Evolutionary conservation across 495 filamentous ascomycete species (phyloP).

Genomic region (Jackrogersella minutella): DNA sequence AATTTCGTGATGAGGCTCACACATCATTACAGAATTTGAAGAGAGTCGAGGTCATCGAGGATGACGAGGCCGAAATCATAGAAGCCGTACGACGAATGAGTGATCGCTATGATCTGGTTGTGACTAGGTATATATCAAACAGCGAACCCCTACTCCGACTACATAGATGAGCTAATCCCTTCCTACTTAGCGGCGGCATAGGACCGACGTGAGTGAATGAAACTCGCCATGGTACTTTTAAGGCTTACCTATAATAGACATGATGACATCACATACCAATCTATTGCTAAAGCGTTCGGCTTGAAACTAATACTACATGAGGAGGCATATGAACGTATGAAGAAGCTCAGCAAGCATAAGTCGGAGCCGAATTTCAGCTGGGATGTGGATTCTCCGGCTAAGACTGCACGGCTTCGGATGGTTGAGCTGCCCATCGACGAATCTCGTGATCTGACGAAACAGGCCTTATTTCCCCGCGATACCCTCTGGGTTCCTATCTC

Average conservation of each 20-base stretch:
- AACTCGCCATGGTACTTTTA: not conserved
- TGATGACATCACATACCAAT: slow-evolving; percentile 96
- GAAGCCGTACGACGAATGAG: slow-evolving; percentile 89
- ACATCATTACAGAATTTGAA: slow-evolving; percentile 67
- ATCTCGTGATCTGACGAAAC: slow-evolving; percentile 62
- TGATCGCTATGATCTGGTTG: slow-evolving; percentile 87
- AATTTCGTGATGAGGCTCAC: not conserved
- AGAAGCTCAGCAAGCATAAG: slow-evolving; percentile 73
- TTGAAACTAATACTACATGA: slow-evolving; percentile 79
- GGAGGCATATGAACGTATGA: slow-evolving; percentile 81
- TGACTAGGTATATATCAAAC: slow-evolving; percentile 65
- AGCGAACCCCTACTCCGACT: not conserved
- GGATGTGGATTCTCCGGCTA: slow-evolving; percentile 78
- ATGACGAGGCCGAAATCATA: slow-evolving; percentile 89
- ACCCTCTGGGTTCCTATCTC: slow-evolving; percentile 89
- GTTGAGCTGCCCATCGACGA: slow-evolving; percentile 81
- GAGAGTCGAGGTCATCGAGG: slow-evolving; percentile 89
- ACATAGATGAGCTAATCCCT: slow-evolving; percentile 1
- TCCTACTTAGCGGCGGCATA: slow-evolving; percentile 82
- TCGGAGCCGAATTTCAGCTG: slow-evolving; percentile 82
- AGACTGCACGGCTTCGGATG: slow-evolving; percentile 88
- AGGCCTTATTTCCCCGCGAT: slow-evolving; percentile 79
- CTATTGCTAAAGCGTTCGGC: slow-evolving; percentile 88
- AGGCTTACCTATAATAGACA: slow-evolving; percentile 65
- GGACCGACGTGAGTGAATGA: slow-evolving; percentile 76